These are phyloP conservation scores for Sphaerobolus stellatus DNA, from an alignment of 1,284 basidiomycete genomes.

Conservation along the genomic window DNA sequence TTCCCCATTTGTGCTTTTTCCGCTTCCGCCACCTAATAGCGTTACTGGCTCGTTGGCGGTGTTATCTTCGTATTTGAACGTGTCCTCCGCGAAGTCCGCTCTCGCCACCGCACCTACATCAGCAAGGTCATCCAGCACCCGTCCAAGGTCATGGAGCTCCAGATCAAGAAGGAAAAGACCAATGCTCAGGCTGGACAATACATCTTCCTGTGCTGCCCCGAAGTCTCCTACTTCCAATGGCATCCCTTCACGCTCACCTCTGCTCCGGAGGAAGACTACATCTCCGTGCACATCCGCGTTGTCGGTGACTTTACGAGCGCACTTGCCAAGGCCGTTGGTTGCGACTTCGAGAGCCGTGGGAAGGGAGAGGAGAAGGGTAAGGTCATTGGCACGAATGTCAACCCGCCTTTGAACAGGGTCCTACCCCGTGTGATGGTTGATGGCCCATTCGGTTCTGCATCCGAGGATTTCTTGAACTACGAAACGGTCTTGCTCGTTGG, in stretches of 20 bases:
- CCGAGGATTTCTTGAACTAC: constrained; percentile 83
- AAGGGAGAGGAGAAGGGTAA: constrained; percentile 46
- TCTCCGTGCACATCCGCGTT: constrained; percentile 86
- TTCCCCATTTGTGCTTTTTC: background rate
- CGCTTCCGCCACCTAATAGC: constrained; percentile 42
- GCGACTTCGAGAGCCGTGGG: constrained; percentile 64
- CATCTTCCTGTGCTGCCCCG: constrained; percentile 84
- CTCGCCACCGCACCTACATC: constrained; percentile 84
- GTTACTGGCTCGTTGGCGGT: constrained; percentile 87
- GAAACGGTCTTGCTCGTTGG: constrained; percentile 85
- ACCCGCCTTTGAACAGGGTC: constrained; percentile 64
- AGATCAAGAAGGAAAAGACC: constrained; percentile 91
- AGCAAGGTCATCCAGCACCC: constrained; percentile 93
- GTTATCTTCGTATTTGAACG: constrained; percentile 83
- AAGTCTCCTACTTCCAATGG: constrained; percentile 91
- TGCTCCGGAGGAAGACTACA: constrained; percentile 88
- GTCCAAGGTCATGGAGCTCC: constrained; percentile 85
- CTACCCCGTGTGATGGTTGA: constrained; percentile 89
- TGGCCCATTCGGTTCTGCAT: constrained; percentile 83
- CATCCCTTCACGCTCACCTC: constrained; percentile 91
- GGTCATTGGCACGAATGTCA: constrained; percentile 55
- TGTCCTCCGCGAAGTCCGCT: constrained; percentile 82
- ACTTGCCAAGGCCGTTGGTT: constrained; percentile 79
- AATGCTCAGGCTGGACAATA: constrained; percentile 81
- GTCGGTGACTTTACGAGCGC: constrained; percentile 85